These are phyloP conservation scores for Zygnema circumcarinatum DNA, from an alignment of 139 green algal genomes.

Conservation along the genomic window DNA sequence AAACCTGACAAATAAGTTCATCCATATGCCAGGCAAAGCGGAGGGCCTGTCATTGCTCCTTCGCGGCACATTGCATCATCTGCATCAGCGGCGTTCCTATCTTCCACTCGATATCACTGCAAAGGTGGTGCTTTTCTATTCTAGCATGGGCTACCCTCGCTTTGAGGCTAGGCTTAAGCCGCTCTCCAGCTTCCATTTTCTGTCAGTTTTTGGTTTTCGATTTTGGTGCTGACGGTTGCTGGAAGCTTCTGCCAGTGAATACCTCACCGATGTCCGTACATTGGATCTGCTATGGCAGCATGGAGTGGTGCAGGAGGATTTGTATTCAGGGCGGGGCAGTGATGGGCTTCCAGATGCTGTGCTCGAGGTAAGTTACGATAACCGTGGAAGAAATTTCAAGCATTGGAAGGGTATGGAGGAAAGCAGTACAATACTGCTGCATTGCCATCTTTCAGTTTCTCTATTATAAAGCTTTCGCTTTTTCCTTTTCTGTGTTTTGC, in stretches of 20 bases:
- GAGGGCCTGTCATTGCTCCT: constrained; percentile 50
- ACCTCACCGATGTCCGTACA: neutral
- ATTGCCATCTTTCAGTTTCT: neutral
- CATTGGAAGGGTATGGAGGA: neutral
- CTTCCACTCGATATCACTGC: constrained; percentile 54
- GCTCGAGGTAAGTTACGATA: neutral
- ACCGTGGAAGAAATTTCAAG: neutral
- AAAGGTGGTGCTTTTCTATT: constrained; percentile 27
- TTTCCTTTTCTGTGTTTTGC: neutral
- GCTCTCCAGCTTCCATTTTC: neutral
- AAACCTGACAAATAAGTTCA: too few relatives aligned
- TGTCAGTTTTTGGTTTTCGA: neutral
- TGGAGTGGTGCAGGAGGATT: constrained; percentile 37
- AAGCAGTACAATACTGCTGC: neutral
- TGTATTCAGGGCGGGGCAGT: constrained; percentile 31
- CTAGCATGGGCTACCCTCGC: neutral
- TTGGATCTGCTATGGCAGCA: constrained; percentile 9
- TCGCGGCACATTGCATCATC: constrained; percentile 37
- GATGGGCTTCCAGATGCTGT: constrained; percentile 38
- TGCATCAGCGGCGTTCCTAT: constrained; percentile 36
- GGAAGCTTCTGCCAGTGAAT: neutral
- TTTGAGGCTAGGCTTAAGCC: neutral
- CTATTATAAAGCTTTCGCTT: neutral
- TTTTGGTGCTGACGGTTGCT: constrained; percentile 4
- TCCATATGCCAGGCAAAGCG: constrained; percentile 53